Evolutionary conservation across 2,329 filamentous ascomycete genomes (phyloP).

Genomic region (Daldinia eschscholtzii): DNA sequence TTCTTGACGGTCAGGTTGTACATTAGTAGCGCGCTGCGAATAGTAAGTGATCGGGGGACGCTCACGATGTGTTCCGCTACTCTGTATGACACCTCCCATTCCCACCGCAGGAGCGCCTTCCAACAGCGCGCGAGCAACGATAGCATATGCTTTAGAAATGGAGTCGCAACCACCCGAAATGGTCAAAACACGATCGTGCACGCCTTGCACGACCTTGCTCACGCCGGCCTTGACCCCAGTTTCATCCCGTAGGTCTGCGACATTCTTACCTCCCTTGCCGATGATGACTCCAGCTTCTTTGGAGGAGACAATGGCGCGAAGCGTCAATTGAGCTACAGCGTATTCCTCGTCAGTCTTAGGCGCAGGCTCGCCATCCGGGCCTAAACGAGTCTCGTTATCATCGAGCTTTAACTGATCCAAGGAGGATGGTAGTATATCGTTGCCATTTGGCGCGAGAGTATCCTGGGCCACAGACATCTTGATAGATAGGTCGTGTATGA

Average conservation of each 20-base stretch:
- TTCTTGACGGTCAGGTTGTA: slow-evolving; percentile 64
- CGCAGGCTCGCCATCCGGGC: slow-evolving; percentile 79
- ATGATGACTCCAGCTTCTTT: slow-evolving; percentile 99
- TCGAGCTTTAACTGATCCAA: slow-evolving; percentile 76
- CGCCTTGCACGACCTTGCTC: slow-evolving; percentile 97
- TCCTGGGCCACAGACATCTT: slow-evolving; percentile 75
- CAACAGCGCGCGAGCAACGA: slow-evolving; percentile 90
- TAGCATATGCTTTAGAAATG: slow-evolving; percentile 91
- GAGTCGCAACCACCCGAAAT: slow-evolving; percentile 91
- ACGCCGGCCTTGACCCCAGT: slow-evolving; percentile 98
- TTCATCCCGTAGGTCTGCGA: slow-evolving; percentile 95
- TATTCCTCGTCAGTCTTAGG: slow-evolving; percentile 98
- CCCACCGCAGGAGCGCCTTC: slow-evolving; percentile 95
- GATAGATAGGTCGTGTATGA: slow-evolving; percentile 14
- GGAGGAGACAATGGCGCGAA: slow-evolving; percentile 97
- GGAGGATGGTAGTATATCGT: slow-evolving; percentile 70
- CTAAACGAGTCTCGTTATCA: slow-evolving; percentile 71
- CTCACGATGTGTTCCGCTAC: slow-evolving; percentile 95
- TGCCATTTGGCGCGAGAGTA: slow-evolving; percentile 67
- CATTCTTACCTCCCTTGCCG: slow-evolving; percentile 98
- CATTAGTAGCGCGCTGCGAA: slow-evolving; percentile 46
- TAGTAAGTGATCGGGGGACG: slow-evolving; percentile 46
- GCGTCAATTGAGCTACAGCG: slow-evolving; percentile 88
- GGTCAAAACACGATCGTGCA: slow-evolving; percentile 96
- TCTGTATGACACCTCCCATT: slow-evolving; percentile 91